Conservation (phyloP, 1,284 basidiomycete species). For the Puccinia sorghi region DNA sequence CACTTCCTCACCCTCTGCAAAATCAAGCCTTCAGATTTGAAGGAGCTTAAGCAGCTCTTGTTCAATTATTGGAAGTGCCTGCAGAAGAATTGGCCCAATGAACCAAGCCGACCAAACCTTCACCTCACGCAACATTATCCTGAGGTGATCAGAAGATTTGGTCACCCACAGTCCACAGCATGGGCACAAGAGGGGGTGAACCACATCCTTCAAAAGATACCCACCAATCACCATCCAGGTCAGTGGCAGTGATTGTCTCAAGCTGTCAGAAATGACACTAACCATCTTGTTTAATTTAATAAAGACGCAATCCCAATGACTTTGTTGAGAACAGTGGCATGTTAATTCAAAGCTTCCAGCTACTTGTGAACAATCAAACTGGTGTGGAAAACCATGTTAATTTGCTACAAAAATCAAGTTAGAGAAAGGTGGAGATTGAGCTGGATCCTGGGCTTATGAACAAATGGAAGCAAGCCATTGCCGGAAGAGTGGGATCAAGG, state of each 20-base stretch:
- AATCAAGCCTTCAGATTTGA: neutral
- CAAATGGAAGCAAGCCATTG: neutral
- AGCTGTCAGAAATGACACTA: too few species aligned
- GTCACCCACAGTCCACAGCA: too few species aligned
- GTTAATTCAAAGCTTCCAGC: neutral
- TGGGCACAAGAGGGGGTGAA: too few species aligned
- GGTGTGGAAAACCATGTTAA: neutral
- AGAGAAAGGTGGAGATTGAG: neutral
- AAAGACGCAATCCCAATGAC: conserved; percentile 4
- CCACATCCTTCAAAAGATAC: too few species aligned
- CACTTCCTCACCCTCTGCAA: conserved; percentile 6
- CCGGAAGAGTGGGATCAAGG: neutral
- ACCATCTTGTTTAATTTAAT: neutral
- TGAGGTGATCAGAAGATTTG: too few species aligned
- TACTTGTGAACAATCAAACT: too few species aligned
- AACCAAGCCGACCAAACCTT: too few species aligned
- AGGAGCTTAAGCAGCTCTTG: neutral
- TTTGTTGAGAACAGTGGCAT: neutral
- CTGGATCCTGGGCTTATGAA: neutral
- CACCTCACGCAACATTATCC: too few species aligned
- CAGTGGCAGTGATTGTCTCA: neutral
- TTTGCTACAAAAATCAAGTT: neutral
- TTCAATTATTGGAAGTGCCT: too few species aligned
- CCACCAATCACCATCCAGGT: conserved; percentile 8
- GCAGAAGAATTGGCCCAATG: too few species aligned